A percentile compares a stretch with the other conserved stretches of the same genome.
Conservation (phyloP, 23 red algal species). For the Cyanidioschyzon merolae region DNA sequence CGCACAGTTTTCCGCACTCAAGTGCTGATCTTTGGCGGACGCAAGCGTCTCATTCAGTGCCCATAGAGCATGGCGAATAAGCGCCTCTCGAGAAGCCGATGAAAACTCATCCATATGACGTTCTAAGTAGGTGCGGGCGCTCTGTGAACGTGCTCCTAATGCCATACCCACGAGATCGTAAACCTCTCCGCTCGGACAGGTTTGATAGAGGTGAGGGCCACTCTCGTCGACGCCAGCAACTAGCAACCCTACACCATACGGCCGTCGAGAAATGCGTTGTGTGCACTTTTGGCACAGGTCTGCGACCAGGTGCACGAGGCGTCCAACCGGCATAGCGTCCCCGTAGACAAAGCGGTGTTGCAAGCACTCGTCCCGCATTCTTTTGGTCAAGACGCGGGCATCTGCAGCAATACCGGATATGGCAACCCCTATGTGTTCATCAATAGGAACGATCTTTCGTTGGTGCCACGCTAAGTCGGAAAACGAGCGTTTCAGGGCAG, state of each 20-base stretch:
- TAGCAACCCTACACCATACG: conserved; percentile 89
- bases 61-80: conserved; percentile 55
- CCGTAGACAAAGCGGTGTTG: conserved; percentile 89
- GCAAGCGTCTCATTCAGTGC: conserved; percentile 87
- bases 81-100: conserved; percentile 39
- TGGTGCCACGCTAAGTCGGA: conserved; percentile 90
- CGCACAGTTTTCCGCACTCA: conserved; percentile 69
- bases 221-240: conserved; percentile 72
- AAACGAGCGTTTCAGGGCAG: conserved; percentile 79
- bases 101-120: conserved; percentile 40
- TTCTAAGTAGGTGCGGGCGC: conserved; percentile 89
- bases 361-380: conserved; percentile 85
- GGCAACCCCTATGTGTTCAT: conserved; percentile 87
- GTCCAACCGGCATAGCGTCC: conserved; percentile 52
- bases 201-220: conserved; percentile 87
- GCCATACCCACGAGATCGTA: conserved; percentile 87
- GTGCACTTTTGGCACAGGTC: conserved; percentile 92
- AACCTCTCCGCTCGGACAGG: conserved; percentile 84
- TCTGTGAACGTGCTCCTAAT: conserved; percentile 83
- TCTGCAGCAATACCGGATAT: conserved; percentile 87
- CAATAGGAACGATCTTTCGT: conserved; percentile 79
- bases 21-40: conserved; percentile 66
- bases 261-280: conserved; percentile 82
- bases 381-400: conserved; percentile 71
- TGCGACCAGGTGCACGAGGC: conserved; percentile 71